Evolutionary conservation across 2,329 filamentous ascomycete genomes (phyloP).

Genomic region (Pseudocercospora macadamiae): DNA sequence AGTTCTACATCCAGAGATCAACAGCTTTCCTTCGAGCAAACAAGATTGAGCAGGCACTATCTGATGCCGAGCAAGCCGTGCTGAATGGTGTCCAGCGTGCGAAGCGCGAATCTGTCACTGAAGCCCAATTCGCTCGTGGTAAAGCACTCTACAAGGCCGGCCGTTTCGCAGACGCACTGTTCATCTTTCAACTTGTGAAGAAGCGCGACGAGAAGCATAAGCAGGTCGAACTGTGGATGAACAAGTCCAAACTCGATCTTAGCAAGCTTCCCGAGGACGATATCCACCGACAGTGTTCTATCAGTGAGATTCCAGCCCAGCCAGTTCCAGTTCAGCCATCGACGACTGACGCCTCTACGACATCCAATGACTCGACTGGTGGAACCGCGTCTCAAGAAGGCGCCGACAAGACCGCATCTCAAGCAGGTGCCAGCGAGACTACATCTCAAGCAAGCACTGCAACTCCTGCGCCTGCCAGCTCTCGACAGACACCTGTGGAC

Average conservation of each 20-base stretch:
- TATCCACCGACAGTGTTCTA: conserved; percentile 47
- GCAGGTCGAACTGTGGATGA: conserved; percentile 60
- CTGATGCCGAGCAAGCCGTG: conserved; percentile 55
- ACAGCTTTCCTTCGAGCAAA: conserved; percentile 71
- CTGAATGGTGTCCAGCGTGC: conserved; percentile 71
- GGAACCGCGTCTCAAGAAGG: too few relatives aligned
- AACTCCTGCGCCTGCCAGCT: conserved; percentile 10
- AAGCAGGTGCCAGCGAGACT: too few relatives aligned
- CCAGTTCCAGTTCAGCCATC: background rate
- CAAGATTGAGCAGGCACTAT: conserved; percentile 49
- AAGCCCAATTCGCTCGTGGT: conserved; percentile 80
- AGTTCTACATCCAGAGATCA: conserved; percentile 81
- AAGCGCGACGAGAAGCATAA: conserved; percentile 58
- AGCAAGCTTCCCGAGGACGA: conserved; percentile 54
- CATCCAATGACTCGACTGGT: too few relatives aligned
- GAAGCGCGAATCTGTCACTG: conserved; percentile 73
- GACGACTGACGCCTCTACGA: too few relatives aligned
- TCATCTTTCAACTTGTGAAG: conserved; percentile 64
- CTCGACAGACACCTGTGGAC: conserved; percentile 51
- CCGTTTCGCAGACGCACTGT: conserved; percentile 73
- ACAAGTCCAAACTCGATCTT: conserved; percentile 58
- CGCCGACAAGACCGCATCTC: too few relatives aligned
- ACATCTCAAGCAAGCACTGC: background rate
- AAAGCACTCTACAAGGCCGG: conserved; percentile 72
- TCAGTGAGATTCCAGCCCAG: conserved; percentile 58